Percentiles rank a stretch among this genome's conserved stretches.
Evolutionary conservation across 352 stramenopile genomes (phyloP).

Genomic region (Albugo candida): DNA sequence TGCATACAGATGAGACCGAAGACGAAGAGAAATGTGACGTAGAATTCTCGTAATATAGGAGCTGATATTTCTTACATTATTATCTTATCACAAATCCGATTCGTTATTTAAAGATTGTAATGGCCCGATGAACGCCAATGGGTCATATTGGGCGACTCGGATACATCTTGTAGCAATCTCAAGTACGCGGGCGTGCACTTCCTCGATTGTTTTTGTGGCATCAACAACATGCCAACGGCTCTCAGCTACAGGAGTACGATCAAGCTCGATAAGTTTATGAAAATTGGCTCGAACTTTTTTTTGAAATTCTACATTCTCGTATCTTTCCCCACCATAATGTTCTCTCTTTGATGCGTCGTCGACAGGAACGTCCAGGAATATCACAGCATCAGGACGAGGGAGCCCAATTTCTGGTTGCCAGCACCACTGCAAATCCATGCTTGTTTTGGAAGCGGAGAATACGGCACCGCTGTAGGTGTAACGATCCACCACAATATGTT

Average conservation of each 20-base stretch:
- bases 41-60: too few relatives aligned
- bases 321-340: conserved; percentile 86
- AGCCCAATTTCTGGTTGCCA: conserved; percentile 92
- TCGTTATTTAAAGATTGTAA: not conserved
- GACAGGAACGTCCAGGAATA: conserved; percentile 94
- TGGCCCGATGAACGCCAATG: not conserved
- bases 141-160: not conserved
- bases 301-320: conserved; percentile 82
- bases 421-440: conserved; percentile 93
- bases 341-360: conserved; percentile 77
- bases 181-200: conserved; percentile 44
- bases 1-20: too few relatives aligned
- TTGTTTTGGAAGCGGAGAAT: conserved; percentile 93
- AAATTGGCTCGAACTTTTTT: conserved; percentile 71
- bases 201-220: conserved; percentile 49
- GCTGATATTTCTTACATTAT: too few relatives aligned
- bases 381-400: conserved; percentile 90
- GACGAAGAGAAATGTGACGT: too few relatives aligned
- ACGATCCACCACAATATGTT: conserved; percentile 92
- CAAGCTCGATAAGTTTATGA: conserved; percentile 11
- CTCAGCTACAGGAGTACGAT: conserved; percentile 18
- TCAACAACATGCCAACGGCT: conserved; percentile 54
- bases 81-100: too few relatives aligned
- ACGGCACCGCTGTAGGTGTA: conserved; percentile 96
- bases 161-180: conserved; percentile 33